These are phyloP conservation scores for Fusarium sp. DNA, from an alignment of 2,329 filamentous ascomycete species.

Conservation along the genomic window DNA sequence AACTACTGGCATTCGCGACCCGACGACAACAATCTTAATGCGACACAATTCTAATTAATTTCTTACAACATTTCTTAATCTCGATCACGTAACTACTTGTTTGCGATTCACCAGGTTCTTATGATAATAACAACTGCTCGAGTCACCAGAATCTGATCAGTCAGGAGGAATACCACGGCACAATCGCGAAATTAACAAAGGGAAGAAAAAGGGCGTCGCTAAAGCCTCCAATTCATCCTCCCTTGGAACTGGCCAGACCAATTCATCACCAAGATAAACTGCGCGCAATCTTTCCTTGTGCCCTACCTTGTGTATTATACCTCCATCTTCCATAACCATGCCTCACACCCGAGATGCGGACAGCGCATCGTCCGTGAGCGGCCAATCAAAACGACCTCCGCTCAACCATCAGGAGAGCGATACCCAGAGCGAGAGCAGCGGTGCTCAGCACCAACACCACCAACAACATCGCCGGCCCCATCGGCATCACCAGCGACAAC, in stretches of 20 bases:
- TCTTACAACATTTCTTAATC: constrained; percentile 18
- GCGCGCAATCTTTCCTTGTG: constrained; percentile 23
- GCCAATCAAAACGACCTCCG: constrained; percentile 69
- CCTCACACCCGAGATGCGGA: constrained; percentile 62
- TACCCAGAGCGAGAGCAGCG: constrained; percentile 51
- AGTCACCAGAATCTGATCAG: constrained; percentile 31
- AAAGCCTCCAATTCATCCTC: constrained; percentile 9
- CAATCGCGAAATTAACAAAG: constrained; percentile 34
- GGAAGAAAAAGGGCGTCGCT: constrained; percentile 2
- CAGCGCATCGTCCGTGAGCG: constrained; percentile 60
- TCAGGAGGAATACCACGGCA: constrained; percentile 39
- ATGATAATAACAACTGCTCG: constrained; percentile 40
- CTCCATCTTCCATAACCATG: constrained; percentile 51
- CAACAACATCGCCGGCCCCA: constrained; percentile 52
- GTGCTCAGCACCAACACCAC: constrained; percentile 51
- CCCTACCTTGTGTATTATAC: constrained; percentile 31
- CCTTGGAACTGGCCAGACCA: constrained; percentile 11
- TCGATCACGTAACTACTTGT: constrained; percentile 2
- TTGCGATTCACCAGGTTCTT: constrained; percentile 26
- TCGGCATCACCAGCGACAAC: constrained; percentile 54
- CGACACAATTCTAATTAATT: constrained; percentile 14
- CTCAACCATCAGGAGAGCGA: constrained; percentile 56
- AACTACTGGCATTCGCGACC: constrained; percentile 22
- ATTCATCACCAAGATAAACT: constrained; percentile 14
- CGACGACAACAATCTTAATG: constrained; percentile 14